These are phyloP conservation scores for Pelargonium cotyledonis DNA, from an alignment of 441 rosid species.

Conservation along the genomic window DNA sequence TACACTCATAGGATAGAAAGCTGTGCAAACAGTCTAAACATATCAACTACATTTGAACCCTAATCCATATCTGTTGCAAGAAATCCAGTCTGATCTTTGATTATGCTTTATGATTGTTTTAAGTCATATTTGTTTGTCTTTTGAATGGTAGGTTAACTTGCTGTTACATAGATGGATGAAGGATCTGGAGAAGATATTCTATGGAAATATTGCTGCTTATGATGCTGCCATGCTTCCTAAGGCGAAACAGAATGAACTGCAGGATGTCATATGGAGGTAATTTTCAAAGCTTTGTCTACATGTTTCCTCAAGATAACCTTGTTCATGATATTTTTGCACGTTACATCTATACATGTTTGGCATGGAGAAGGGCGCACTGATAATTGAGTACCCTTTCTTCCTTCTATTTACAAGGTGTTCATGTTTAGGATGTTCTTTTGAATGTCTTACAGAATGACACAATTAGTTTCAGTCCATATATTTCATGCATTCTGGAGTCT, in stretches of 20 bases:
- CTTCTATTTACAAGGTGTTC: too few species aligned
- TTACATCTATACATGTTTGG: not conserved
- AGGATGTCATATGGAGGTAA: conserved; percentile 77
- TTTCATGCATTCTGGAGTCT: too few species aligned
- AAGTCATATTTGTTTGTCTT: conserved; percentile 15
- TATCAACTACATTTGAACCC: too few species aligned
- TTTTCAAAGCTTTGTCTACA: not conserved
- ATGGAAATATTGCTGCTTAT: conserved; percentile 86
- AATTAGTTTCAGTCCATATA: too few species aligned
- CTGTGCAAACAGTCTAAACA: too few species aligned
- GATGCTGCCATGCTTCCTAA: conserved; percentile 80
- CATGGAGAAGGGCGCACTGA: not conserved
- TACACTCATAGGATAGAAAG: too few species aligned
- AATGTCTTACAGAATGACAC: too few species aligned
- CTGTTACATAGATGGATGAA: conserved; percentile 86
- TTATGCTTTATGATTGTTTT: not conserved
- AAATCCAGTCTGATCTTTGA: not conserved
- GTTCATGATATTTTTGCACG: not conserved
- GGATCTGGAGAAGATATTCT: conserved; percentile 90
- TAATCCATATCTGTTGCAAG: too few species aligned
- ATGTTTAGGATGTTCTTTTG: too few species aligned
- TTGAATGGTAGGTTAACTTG: conserved; percentile 76
- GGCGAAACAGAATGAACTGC: conserved; percentile 65
- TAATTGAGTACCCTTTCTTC: not conserved
- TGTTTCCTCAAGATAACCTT: not conserved